Percentiles rank a stretch among this genome's conserved stretches.
Conservation (phyloP, 2,329 filamentous ascomycete species). For the Colletotrichum incanum region DNA sequence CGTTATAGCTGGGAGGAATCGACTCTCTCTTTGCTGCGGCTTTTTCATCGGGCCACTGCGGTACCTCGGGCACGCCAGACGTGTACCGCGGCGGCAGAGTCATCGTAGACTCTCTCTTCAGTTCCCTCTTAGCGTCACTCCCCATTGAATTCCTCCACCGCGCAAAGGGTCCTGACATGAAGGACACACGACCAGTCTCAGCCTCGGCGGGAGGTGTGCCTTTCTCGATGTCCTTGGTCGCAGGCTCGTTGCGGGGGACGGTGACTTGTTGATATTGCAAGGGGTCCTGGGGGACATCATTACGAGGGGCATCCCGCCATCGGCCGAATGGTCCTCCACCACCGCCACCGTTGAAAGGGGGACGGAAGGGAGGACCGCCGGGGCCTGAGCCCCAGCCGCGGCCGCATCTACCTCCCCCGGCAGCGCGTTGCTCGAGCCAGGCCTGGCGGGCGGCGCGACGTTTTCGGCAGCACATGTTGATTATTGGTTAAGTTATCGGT, state of each 20-base stretch:
- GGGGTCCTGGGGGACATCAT: not conserved
- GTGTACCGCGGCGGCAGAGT: constrained; percentile 26
- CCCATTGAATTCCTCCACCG: constrained; percentile 15
- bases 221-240: constrained; percentile 18
- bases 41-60: not conserved
- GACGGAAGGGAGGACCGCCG: constrained; percentile 10
- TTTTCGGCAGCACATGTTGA: constrained; percentile 28
- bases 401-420: constrained; percentile 14
- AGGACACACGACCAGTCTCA: constrained; percentile 13
- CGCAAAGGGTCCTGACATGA: constrained; percentile 21
- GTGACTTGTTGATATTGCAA: not conserved
- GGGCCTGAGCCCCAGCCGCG: constrained; percentile 8
- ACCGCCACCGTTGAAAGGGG: constrained; percentile 27
- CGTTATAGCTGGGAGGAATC: constrained; percentile 30
- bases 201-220: not conserved
- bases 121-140: not conserved
- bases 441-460: constrained; percentile 37
- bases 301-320: constrained; percentile 20
- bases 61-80: constrained; percentile 12
- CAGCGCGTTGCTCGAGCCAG: constrained; percentile 37
- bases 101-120: constrained; percentile 18
- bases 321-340: not conserved
- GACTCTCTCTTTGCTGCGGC: not conserved
- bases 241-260: not conserved
- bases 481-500: not conserved